phyloP scores from a whole-genome alignment of 768 basidiomycete genomes.

The Suillus lakei region DNA sequence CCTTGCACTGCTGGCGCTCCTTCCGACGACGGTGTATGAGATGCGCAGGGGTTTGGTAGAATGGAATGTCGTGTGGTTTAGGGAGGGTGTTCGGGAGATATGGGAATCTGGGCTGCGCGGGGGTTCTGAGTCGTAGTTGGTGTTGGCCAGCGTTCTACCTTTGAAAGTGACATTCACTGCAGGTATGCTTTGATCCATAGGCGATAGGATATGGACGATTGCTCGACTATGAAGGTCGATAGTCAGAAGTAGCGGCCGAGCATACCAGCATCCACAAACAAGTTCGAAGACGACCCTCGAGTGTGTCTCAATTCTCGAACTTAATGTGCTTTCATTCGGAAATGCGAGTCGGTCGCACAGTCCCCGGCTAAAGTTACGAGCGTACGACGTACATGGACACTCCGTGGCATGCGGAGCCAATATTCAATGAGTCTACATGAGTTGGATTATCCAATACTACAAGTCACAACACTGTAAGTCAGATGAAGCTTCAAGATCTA shows the following conservation, averaged over 20 bases:
- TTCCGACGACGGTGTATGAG: conserved; percentile 77
- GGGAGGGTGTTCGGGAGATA: conserved; percentile 84
- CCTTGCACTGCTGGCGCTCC: conserved; percentile 70
- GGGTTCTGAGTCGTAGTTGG: conserved; percentile 37
- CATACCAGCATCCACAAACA: background rate
- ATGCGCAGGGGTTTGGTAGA: conserved; percentile 77
- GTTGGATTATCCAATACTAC: background rate
- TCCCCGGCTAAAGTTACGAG: background rate
- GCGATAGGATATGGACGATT: too few relatives aligned
- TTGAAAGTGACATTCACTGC: conserved; percentile 9
- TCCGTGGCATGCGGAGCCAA: background rate
- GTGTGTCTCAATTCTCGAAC: background rate
- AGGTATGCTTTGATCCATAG: conserved; percentile 19
- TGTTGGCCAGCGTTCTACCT: background rate
- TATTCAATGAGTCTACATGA: background rate
- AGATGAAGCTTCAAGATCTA: too few relatives aligned
- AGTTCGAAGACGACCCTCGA: background rate
- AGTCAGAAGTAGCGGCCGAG: background rate
- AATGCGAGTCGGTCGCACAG: background rate
- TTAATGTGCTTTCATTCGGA: background rate
- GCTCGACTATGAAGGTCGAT: background rate
- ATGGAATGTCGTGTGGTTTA: conserved; percentile 86
- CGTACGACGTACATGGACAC: background rate
- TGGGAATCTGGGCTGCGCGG: conserved; percentile 59
- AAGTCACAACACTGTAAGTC: too few relatives aligned